phyloP scores from a whole-genome alignment of 495 filamentous ascomycete genomes.

The Xylaria scruposa region DNA sequence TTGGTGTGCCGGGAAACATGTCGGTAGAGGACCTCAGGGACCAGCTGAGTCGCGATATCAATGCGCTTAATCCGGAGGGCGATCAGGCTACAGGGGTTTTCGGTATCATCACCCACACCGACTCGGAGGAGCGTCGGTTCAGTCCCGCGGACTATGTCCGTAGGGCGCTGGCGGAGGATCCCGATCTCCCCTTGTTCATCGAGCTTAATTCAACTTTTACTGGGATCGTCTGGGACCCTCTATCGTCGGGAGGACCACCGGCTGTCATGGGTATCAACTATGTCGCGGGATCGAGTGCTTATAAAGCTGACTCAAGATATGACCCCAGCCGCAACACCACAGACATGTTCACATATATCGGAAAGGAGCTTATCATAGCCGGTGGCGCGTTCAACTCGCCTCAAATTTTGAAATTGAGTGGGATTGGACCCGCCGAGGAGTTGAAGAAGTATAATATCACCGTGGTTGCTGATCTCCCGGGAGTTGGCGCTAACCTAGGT shows the following conservation, averaged over 20 bases:
- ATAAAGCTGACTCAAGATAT: constrained; percentile 50
- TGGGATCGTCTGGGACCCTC: constrained; percentile 31
- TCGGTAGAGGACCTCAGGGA: constrained; percentile 29
- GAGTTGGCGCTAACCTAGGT: constrained; percentile 62
- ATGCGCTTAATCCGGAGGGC: constrained; percentile 38
- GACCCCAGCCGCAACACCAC: constrained; percentile 34
- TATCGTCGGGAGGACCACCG: constrained; percentile 32
- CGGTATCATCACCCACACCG: constrained; percentile 46
- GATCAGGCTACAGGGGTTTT: constrained; percentile 42
- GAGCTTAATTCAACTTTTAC: constrained; percentile 46
- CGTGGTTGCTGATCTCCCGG: constrained; percentile 56
- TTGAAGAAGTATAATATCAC: constrained; percentile 55
- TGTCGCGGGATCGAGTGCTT: constrained; percentile 44
- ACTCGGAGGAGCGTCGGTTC: constrained; percentile 40
- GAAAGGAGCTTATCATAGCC: constrained; percentile 58
- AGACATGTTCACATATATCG: constrained; percentile 32
- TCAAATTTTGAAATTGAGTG: constrained; percentile 61
- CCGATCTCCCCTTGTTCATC: constrained; percentile 45
- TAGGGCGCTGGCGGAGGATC: constrained; percentile 37
- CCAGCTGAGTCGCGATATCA: constrained; percentile 31
- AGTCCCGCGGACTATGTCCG: constrained; percentile 47
- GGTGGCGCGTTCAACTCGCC: constrained; percentile 64
- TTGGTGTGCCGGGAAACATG: constrained; percentile 35
- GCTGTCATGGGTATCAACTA: constrained; percentile 48
- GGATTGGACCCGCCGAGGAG: constrained; percentile 59